These are phyloP conservation scores for Quercus wislizeni DNA, from an alignment of 306 rosid species.

Conservation along the genomic window DNA sequence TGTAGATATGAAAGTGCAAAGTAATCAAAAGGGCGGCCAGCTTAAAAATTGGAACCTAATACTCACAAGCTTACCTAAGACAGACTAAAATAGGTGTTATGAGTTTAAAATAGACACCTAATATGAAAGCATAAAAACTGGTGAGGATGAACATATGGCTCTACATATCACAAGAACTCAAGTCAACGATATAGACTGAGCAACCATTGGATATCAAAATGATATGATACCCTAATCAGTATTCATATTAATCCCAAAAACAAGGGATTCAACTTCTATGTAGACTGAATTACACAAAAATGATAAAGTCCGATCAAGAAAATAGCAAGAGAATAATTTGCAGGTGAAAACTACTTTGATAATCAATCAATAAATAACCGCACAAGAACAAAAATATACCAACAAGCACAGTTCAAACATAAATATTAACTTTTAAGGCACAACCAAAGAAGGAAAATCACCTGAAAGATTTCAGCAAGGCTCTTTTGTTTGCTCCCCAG, in stretches of 20 bases:
- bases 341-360: background rate
- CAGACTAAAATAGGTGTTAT: background rate
- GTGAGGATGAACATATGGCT: background rate
- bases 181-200: background rate
- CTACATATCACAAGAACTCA: background rate
- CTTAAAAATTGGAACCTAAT: background rate
- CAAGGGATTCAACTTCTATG: background rate
- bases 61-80: background rate
- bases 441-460: slow-evolving; percentile 29
- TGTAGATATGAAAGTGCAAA: background rate
- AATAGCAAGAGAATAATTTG: background rate
- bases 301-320: background rate
- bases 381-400: background rate
- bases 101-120: background rate
- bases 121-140: background rate
- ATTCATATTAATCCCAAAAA: background rate
- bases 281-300: background rate
- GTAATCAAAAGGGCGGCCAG: background rate
- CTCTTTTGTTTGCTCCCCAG: slow-evolving; percentile 83
- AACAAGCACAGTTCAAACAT: background rate
- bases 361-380: background rate
- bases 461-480: slow-evolving; percentile 94
- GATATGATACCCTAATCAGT: too few species aligned
- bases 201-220: background rate
- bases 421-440: background rate